Evolutionary conservation across 768 basidiomycete genomes (phyloP).

Genomic region (Lentinula edodes): DNA sequence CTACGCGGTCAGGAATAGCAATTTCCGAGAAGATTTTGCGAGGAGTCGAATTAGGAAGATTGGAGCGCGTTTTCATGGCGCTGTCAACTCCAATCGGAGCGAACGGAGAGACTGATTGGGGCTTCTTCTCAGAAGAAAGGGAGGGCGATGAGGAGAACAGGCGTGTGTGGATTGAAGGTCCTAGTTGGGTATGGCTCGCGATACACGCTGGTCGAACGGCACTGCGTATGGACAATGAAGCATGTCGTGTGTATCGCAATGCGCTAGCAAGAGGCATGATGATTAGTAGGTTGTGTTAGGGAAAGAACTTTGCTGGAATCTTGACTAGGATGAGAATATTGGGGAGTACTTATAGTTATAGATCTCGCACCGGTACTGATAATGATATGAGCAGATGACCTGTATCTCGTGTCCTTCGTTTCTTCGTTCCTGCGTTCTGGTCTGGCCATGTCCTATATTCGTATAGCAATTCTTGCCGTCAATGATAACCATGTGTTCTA

Average conservation of each 20-base stretch:
- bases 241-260: not conserved
- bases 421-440: too few species aligned
- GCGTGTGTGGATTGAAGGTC: not conserved
- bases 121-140: not conserved
- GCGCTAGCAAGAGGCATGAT: not conserved
- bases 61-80: slow-evolving; percentile 39
- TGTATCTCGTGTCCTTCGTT: too few species aligned
- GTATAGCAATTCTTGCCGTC: too few species aligned
- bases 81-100: slow-evolving; percentile 61
- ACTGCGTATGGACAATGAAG: not conserved
- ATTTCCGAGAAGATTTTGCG: slow-evolving; percentile 56
- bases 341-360: not conserved
- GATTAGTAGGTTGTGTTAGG: too few species aligned
- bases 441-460: too few species aligned
- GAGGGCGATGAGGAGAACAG: not conserved
- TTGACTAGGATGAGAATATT: not conserved
- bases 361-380: not conserved
- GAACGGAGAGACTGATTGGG: slow-evolving; percentile 45
- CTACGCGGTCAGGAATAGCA: slow-evolving; percentile 50
- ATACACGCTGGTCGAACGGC: not conserved
- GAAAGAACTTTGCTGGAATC: too few species aligned
- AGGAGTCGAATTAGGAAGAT: slow-evolving; percentile 24
- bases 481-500: too few species aligned
- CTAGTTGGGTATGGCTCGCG: not conserved
- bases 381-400: too few species aligned